These are phyloP conservation scores for Tetragonia tetragonoides DNA, from an alignment of 148 eudicot species.

Conservation along the genomic window DNA sequence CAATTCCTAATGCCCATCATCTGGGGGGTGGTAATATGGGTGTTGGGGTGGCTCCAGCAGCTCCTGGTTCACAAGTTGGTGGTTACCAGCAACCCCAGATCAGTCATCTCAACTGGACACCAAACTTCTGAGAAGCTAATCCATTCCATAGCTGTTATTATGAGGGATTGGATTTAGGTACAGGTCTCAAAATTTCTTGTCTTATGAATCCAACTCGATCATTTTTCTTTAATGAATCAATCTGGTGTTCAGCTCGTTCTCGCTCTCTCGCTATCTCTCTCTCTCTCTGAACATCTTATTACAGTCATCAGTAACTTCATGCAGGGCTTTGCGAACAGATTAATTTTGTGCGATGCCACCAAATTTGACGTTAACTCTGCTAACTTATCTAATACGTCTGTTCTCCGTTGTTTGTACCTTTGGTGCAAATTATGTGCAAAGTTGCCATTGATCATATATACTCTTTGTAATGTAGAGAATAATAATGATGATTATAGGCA, in stretches of 20 bases:
- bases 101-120: slow-evolving; percentile 73
- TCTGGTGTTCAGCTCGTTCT: slow-evolving; percentile 11
- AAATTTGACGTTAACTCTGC: not conserved
- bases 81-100: slow-evolving; percentile 74
- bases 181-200: slow-evolving; percentile 28
- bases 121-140: slow-evolving; percentile 51
- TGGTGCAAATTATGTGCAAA: not conserved
- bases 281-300: too few species aligned
- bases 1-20: slow-evolving; percentile 70
- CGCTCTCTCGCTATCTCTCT: not conserved
- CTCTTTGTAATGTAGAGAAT: too few species aligned
- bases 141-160: slow-evolving; percentile 14
- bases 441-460: too few species aligned
- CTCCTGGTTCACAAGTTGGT: slow-evolving; percentile 65
- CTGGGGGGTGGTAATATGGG: slow-evolving; percentile 60
- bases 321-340: not conserved
- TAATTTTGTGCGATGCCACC: too few species aligned
- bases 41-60: slow-evolving; percentile 47
- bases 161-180: slow-evolving; percentile 32
- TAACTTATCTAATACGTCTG: not conserved
- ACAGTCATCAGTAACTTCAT: too few species aligned
- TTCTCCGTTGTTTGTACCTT: not conserved
- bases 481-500: too few species aligned
- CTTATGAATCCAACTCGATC: slow-evolving; percentile 27
- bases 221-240: slow-evolving; percentile 40